These are phyloP conservation scores for Esteya vermicola DNA, from an alignment of 2,329 filamentous ascomycete species.

Conservation along the genomic window DNA sequence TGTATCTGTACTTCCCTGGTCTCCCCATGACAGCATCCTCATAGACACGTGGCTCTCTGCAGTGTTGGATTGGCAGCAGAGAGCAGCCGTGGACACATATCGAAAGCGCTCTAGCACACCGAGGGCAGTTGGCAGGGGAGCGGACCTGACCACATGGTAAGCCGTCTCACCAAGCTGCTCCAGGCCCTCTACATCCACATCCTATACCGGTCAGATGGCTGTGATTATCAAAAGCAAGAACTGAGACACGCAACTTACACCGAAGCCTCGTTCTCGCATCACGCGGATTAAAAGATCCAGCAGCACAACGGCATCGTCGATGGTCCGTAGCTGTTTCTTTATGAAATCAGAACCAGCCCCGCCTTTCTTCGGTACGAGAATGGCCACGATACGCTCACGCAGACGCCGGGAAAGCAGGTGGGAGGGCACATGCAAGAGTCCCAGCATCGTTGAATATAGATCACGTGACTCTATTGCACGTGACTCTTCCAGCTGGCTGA, in stretches of 20 bases:
- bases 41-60: background rate
- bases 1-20: background rate
- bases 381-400: slow-evolving; percentile 27
- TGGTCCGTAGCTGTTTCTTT: background rate
- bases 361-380: slow-evolving; percentile 14
- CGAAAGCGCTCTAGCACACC: slow-evolving; percentile 4
- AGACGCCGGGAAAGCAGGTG: slow-evolving; percentile 27
- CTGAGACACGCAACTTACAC: background rate
- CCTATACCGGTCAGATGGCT: no score
- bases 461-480: no score
- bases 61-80: background rate
- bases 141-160: background rate
- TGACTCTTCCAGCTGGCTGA: slow-evolving; percentile 4
- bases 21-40: background rate
- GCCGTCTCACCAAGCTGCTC: slow-evolving; percentile 16
- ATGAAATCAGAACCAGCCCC: no score
- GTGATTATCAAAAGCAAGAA: slow-evolving; percentile 5
- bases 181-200: slow-evolving; percentile 25
- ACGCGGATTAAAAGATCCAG: slow-evolving; percentile 33
- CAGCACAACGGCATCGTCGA: slow-evolving; percentile 19
- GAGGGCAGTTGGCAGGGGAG: background rate
- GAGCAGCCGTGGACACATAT: background rate
- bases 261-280: slow-evolving; percentile 34
- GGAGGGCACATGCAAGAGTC: slow-evolving; percentile 19
- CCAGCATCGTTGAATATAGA: slow-evolving; percentile 1